Evolutionary conservation across 345 rosid genomes (phyloP), one percentile per base, ranked within the genome.

Genomic region (Salix koriyanagi): DNA sequence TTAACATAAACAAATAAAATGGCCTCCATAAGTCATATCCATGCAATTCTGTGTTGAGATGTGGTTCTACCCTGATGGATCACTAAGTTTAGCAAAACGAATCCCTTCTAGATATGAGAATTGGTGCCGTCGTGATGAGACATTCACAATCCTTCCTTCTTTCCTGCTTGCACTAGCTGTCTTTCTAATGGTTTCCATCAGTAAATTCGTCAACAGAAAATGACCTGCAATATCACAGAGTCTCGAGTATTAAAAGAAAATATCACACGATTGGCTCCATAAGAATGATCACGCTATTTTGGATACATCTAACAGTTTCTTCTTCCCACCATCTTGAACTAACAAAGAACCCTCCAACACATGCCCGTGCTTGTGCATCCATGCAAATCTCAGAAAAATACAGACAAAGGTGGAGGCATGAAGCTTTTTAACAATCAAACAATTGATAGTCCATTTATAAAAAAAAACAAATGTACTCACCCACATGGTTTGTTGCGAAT

Each of bases 131-230:
- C 60, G 77, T 48, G 92, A 87, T 39, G 92, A 86, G 28, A 90
- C 50, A 28, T 83, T 91, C 42, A 89, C 85, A 66, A 91, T 91
- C 82, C 92, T 87, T 56, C 95, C 95, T 79, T 88, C 89, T 68
- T 41, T 42, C 34, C 83, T 82, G 79, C 85, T 86, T 74, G 88
- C 83, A n/a, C 54, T 73, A 23, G 90, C 81, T 26, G 78, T 76
- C 4, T n/a, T 60, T 60, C 69, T 69, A 73, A 76, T 76, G 41
- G 60, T 76, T 12, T 76, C 79, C 58, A 76, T 12, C 39, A 76
- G 30, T 16, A 76, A 60, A 30, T 69, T 30, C 7, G 79, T 91
- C 77, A 91, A 42, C 71, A 88, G 90, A 80, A 91, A 91, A 85
- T 91, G 95, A 62, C 95, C 94, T 89, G 84, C 78, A 84, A 69